phyloP scores from a whole-genome alignment of 257 asterid species.

The Scutellaria minor region DNA sequence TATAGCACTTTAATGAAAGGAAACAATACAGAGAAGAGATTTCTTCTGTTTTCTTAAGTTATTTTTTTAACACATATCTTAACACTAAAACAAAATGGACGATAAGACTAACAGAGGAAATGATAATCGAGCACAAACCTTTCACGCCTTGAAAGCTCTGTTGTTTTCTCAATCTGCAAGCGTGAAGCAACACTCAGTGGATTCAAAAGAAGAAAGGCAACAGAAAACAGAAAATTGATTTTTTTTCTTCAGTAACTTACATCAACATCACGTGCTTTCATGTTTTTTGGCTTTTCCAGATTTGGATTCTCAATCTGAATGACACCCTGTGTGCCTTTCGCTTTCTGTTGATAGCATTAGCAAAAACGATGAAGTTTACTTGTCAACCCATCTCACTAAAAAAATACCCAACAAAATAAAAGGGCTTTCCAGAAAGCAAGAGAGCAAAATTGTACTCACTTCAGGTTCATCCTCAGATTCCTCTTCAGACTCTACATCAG shows the following conservation, averaged over 20 bases:
- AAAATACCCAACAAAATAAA: not conserved
- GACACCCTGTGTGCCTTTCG: constrained; percentile 76
- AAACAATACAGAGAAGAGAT: not conserved
- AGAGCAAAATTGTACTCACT: constrained; percentile 44
- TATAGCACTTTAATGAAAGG: not conserved
- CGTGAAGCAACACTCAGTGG: constrained; percentile 25
- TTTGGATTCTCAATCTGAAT: constrained; percentile 89
- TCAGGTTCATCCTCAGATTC: constrained; percentile 72
- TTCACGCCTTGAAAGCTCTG: constrained; percentile 93
- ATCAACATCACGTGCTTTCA: constrained; percentile 88
- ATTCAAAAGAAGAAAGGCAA: not conserved
- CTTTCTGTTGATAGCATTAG: constrained; percentile 58
- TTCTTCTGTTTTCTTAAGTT: not conserved
- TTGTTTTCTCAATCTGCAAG: constrained; percentile 80
- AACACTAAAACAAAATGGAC: not conserved
- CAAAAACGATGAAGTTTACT: constrained; percentile 5
- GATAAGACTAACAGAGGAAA: not conserved
- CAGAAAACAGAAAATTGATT: not conserved
- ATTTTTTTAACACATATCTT: not conserved
- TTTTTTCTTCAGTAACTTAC: constrained; percentile 42
- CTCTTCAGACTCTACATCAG: constrained; percentile 81
- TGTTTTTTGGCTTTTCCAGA: constrained; percentile 70
- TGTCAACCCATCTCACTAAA: not conserved
- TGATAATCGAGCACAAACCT: constrained; percentile 54
- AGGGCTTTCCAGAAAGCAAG: constrained; percentile 12